A percentile compares a stretch with the other conserved stretches of the same genome.
phyloP scores from a whole-genome alignment of 331 rosid genomes.

The Arachis monticola region DNA sequence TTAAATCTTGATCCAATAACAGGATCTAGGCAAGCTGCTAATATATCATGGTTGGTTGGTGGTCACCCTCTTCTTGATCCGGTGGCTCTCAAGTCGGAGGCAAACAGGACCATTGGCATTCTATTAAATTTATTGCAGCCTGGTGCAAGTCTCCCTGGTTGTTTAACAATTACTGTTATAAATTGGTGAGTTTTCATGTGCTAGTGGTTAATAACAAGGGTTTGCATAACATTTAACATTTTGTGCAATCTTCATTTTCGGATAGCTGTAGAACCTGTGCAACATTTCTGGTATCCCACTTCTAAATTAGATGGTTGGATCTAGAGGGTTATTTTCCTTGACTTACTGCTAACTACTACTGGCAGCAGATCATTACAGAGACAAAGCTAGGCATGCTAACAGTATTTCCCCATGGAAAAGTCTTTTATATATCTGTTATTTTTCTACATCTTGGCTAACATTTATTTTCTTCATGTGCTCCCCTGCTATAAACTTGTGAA shows the following conservation, averaged over 20 bases:
- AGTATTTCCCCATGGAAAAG: not conserved
- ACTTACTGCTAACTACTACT: not conserved
- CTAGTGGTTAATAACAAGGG: slow-evolving; percentile 27
- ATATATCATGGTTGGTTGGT: slow-evolving; percentile 82
- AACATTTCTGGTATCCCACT: slow-evolving; percentile 19
- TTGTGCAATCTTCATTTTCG: slow-evolving; percentile 35
- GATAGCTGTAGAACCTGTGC: slow-evolving; percentile 27
- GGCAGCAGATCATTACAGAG: not conserved
- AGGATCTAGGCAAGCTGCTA: slow-evolving; percentile 63
- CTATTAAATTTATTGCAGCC: slow-evolving; percentile 80
- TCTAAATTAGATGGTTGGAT: slow-evolving; percentile 23
- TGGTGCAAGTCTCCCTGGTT: slow-evolving; percentile 68
- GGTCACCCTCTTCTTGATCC: slow-evolving; percentile 86
- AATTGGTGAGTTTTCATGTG: slow-evolving; percentile 77
- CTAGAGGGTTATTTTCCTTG: slow-evolving; percentile 9
- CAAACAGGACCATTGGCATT: slow-evolving; percentile 71
- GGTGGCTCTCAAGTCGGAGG: slow-evolving; percentile 75
- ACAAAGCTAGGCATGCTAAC: not conserved
- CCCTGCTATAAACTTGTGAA: not conserved
- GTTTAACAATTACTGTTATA: slow-evolving; percentile 75
- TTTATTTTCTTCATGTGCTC: slow-evolving; percentile 11
- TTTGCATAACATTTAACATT: slow-evolving; percentile 30
- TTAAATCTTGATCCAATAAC: slow-evolving; percentile 42
- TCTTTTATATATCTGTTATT: not conserved
- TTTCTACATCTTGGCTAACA: not conserved